These are phyloP conservation scores for Amanita phalloides DNA, from an alignment of 768 basidiomycete species.

Conservation along the genomic window DNA sequence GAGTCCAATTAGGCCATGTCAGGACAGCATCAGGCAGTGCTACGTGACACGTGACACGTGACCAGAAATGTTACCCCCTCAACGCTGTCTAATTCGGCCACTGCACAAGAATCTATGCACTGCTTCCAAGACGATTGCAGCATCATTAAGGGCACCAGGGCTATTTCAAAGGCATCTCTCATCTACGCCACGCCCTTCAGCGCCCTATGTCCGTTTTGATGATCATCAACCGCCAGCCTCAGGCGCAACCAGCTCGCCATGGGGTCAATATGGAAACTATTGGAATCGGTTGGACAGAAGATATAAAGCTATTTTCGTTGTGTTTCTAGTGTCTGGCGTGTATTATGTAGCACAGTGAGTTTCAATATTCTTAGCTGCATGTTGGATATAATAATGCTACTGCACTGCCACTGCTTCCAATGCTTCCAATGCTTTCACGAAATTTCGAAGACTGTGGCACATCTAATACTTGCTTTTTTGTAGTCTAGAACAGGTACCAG, in stretches of 20 bases:
- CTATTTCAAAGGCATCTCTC: neutral
- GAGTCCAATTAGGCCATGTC: too few species aligned
- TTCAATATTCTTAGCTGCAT: neutral
- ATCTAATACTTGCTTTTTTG: neutral
- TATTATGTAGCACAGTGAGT: slow-evolving; percentile 27
- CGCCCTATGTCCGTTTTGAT: slow-evolving; percentile 6
- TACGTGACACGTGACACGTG: too few species aligned
- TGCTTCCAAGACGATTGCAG: neutral
- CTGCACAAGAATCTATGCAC: neutral
- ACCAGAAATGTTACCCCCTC: too few species aligned
- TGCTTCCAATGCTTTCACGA: too few species aligned
- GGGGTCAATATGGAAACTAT: neutral
- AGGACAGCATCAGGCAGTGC: too few species aligned
- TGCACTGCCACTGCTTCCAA: too few species aligned
- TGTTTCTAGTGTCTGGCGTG: slow-evolving; percentile 10
- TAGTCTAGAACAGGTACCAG: slow-evolving; percentile 77
- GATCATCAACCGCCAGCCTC: neutral
- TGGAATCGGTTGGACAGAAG: slow-evolving; percentile 1
- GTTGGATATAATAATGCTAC: too few species aligned
- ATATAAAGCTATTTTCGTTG: neutral
- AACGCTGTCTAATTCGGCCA: neutral
- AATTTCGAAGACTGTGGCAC: neutral
- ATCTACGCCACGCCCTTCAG: neutral
- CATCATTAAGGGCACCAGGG: neutral
- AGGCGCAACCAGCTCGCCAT: neutral